phyloP scores from a whole-genome alignment of 2,329 filamentous ascomycete species.

The Penicillium sp. region DNA sequence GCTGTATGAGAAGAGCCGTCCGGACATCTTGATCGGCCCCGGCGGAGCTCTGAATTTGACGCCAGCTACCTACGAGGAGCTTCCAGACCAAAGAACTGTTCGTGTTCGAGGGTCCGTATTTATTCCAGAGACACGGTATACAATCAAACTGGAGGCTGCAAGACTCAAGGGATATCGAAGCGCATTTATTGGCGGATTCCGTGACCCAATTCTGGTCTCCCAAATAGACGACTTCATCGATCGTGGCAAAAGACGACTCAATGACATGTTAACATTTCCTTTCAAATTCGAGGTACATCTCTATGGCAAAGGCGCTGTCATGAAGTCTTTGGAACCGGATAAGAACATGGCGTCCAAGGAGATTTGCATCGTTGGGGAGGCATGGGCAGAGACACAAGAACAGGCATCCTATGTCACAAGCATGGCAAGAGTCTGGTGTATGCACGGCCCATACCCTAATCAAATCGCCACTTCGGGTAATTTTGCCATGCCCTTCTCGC shows the following conservation, averaged over 20 bases:
- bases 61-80: conserved; percentile 38
- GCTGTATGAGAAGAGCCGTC: conserved; percentile 53
- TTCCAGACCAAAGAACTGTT: conserved; percentile 34
- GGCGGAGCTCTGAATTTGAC: conserved; percentile 44
- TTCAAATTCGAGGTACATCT: background rate
- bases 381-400: conserved; percentile 4
- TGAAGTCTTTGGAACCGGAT: conserved; percentile 1
- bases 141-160: conserved; percentile 5
- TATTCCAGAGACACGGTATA: background rate
- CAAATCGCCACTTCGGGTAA: conserved; percentile 6
- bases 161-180: background rate
- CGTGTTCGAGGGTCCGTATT: conserved; percentile 30
- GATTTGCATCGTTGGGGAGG: background rate
- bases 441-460: background rate
- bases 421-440: background rate
- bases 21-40: conserved; percentile 48
- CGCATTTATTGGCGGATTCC: conserved; percentile 5
- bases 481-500: conserved; percentile 4
- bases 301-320: background rate
- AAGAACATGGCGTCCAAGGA: background rate
- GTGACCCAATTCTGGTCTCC: conserved; percentile 5
- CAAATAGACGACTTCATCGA: background rate
- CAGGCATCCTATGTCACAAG: background rate
- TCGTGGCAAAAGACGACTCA: background rate
- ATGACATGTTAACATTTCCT: background rate